phyloP scores from a whole-genome alignment of 108 stramenopile species.

The Stephanodiscus triporus region DNA sequence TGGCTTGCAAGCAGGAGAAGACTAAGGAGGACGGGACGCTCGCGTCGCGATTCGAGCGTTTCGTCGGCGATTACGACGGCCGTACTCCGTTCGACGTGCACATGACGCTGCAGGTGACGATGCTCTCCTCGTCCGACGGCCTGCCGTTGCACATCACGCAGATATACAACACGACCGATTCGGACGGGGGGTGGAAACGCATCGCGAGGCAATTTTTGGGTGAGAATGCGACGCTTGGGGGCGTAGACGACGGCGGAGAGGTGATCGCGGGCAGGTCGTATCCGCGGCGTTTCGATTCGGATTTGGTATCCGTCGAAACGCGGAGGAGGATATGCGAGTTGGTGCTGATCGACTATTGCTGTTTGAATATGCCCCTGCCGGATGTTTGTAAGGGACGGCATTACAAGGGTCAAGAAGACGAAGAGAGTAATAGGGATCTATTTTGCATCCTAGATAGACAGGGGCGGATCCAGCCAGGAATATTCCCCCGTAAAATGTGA shows the following conservation, averaged over 20 bases:
- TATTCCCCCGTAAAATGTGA: slow-evolving; percentile 1
- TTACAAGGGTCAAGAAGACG: slow-evolving; percentile 16
- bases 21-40: slow-evolving; percentile 45
- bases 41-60: slow-evolving; percentile 43
- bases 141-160: slow-evolving; percentile 32
- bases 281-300: slow-evolving; percentile 37
- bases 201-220: slow-evolving; percentile 29
- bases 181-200: slow-evolving; percentile 15
- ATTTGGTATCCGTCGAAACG: slow-evolving; percentile 28
- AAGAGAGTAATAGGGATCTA: slow-evolving; percentile 3
- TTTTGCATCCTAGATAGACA: slow-evolving; percentile 20
- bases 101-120: slow-evolving; percentile 38
- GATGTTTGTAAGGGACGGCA: slow-evolving; percentile 24
- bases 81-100: slow-evolving; percentile 44
- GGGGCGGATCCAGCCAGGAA: slow-evolving; percentile 18
- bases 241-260: background rate
- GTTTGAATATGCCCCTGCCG: slow-evolving; percentile 40
- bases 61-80: slow-evolving; percentile 40
- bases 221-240: slow-evolving; percentile 1
- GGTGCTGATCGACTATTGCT: slow-evolving; percentile 43
- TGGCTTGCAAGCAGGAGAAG: slow-evolving; percentile 21
- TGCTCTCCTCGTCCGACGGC: slow-evolving; percentile 29
- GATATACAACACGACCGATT: slow-evolving; percentile 47
- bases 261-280: slow-evolving; percentile 40
- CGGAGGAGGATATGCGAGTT: slow-evolving; percentile 31